phyloP scores from a whole-genome alignment of 2,329 filamentous ascomycete species.

The Exserohilum rostratum region DNA sequence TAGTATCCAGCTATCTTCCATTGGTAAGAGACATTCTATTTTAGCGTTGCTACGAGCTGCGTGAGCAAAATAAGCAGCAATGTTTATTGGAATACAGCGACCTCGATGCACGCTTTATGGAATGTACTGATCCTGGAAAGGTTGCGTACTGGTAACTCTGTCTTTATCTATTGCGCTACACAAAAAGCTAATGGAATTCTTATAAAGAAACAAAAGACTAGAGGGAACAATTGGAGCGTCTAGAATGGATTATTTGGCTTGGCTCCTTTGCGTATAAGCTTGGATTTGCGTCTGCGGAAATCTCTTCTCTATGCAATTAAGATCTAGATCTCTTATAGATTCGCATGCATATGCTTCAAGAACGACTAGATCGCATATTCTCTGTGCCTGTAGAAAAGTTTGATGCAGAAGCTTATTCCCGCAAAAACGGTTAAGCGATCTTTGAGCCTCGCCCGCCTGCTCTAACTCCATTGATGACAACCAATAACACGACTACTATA shows the following conservation, averaged over 20 bases:
- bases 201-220: not conserved
- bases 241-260: constrained; percentile 1
- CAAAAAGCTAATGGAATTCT: not conserved
- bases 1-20: constrained; percentile 6
- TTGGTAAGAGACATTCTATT: constrained; percentile 16
- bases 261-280: not conserved
- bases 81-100: constrained; percentile 11
- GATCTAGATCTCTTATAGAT: constrained; percentile 8
- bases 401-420: not conserved
- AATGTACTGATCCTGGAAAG: constrained; percentile 1
- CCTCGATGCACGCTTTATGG: constrained; percentile 1
- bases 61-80: not conserved
- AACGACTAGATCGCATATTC: constrained; percentile 1
- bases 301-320: constrained; percentile 6
- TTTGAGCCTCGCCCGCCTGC: constrained; percentile 1
- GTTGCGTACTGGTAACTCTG: constrained; percentile 19
- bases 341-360: constrained; percentile 4
- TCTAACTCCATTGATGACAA: constrained; percentile 8
- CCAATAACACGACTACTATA: not conserved
- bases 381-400: constrained; percentile 1
- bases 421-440: constrained; percentile 4
- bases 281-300: constrained; percentile 8
- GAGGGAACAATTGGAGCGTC: not conserved
- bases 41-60: not conserved
- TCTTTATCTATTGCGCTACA: constrained; percentile 8